Evolutionary conservation across 371 early-diverging fungal species (phyloP).

Genomic region (Batrachochytrium dendrobatidis): DNA sequence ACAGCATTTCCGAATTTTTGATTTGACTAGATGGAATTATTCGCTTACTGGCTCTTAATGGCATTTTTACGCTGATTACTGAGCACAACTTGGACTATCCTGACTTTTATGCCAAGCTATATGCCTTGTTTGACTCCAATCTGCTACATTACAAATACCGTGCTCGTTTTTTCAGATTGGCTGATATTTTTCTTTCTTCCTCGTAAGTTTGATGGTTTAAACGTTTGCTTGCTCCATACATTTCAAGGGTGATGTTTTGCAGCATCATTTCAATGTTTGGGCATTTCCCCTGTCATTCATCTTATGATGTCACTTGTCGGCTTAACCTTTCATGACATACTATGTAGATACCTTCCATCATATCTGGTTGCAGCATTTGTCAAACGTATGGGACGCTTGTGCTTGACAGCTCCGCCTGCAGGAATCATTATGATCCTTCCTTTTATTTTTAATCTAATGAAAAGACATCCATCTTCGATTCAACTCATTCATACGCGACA

Average conservation of each 20-base stretch:
- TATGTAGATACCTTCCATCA: conserved; percentile 77
- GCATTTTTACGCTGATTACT: conserved; percentile 81
- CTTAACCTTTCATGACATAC: not conserved
- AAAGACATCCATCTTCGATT: conserved; percentile 84
- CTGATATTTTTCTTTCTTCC: conserved; percentile 79
- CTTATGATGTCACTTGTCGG: not conserved
- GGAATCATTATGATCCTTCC: conserved; percentile 76
- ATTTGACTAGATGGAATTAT: conserved; percentile 59
- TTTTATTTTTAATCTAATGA: conserved; percentile 82
- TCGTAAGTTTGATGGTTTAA: conserved; percentile 35
- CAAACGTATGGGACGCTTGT: conserved; percentile 79
- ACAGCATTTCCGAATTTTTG: not conserved
- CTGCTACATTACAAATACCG: conserved; percentile 87
- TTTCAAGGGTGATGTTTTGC: not conserved
- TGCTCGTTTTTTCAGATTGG: conserved; percentile 83
- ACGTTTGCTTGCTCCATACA: not conserved
- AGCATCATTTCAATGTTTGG: not conserved
- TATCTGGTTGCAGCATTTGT: conserved; percentile 85
- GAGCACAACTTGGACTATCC: conserved; percentile 94
- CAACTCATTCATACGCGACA: conserved; percentile 58
- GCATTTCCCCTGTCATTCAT: not conserved
- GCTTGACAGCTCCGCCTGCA: conserved; percentile 77
- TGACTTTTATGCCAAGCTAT: conserved; percentile 90
- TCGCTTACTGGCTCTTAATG: conserved; percentile 85
- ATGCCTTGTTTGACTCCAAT: conserved; percentile 76